phyloP scores from a whole-genome alignment of 306 rosid genomes.

The Medicago ruthenica region DNA sequence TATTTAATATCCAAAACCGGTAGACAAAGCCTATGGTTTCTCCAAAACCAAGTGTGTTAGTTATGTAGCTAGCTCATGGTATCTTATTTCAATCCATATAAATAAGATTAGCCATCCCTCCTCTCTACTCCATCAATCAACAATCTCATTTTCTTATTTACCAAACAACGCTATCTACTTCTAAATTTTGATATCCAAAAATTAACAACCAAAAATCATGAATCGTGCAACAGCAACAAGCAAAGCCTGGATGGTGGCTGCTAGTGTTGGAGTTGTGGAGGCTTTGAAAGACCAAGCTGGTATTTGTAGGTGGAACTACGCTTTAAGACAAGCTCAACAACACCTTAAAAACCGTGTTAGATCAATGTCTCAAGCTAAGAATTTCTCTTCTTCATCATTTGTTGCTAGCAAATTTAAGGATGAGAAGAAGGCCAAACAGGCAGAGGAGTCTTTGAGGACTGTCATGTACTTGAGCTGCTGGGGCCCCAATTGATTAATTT shows the following conservation, averaged over 20 bases:
- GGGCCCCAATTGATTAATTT: conserved; percentile 44
- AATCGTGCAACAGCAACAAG: conserved; percentile 11
- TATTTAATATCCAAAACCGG: not conserved
- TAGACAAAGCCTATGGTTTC: not conserved
- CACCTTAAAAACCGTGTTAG: not conserved
- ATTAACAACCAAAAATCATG: not conserved
- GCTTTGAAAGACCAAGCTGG: conserved; percentile 15
- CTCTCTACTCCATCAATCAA: no score
- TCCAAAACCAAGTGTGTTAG: not conserved
- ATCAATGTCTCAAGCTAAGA: conserved; percentile 47
- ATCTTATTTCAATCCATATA: no score
- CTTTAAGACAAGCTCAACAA: not conserved
- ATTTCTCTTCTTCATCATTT: conserved; percentile 49
- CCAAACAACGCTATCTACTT: no score
- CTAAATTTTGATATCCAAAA: no score
- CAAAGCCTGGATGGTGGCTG: conserved; percentile 1
- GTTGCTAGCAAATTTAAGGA: conserved; percentile 45
- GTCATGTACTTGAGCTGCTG: conserved; percentile 80
- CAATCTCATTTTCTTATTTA: no score
- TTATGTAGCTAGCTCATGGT: no score
- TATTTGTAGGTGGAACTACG: conserved; percentile 7
- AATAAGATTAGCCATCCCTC: no score
- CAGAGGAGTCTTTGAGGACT: conserved; percentile 69
- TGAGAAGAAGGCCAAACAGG: conserved; percentile 50
- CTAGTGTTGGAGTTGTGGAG: conserved; percentile 9